Conservation (phyloP, 352 stramenopile genomes). For the Aphanomyces invadans region DNA sequence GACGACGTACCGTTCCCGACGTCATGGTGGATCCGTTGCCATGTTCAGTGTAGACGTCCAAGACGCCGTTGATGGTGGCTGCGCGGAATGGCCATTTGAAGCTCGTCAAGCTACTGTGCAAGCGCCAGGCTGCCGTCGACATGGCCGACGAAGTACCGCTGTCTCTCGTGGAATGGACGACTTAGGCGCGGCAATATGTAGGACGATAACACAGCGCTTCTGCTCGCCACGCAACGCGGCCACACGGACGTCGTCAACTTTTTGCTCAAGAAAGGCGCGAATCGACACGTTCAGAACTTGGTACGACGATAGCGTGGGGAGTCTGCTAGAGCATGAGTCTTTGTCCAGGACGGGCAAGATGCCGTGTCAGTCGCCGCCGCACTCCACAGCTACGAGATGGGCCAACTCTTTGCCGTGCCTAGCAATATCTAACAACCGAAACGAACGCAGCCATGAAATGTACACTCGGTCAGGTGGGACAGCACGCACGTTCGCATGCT, state of each 20-base stretch:
- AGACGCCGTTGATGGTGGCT: conserved; percentile 16
- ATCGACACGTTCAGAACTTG: conserved; percentile 9
- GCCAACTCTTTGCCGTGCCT: not conserved
- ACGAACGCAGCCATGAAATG: not conserved
- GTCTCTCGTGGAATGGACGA: not conserved
- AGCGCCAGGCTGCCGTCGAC: conserved; percentile 8
- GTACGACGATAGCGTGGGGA: too few species aligned
- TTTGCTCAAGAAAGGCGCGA: conserved; percentile 23
- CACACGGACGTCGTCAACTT: conserved; percentile 18
- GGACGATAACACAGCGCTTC: conserved; percentile 23
- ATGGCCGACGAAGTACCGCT: conserved; percentile 12
- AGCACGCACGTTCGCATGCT: too few species aligned
- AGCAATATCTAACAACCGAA: not conserved
- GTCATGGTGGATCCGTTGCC: not conserved
- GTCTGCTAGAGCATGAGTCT: too few species aligned
- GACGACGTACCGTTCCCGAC: conserved; percentile 3
- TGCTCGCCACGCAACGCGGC: conserved; percentile 8
- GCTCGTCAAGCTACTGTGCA: conserved; percentile 20
- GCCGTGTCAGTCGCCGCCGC: not conserved
- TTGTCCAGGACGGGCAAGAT: not conserved
- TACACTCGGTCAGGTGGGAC: too few species aligned
- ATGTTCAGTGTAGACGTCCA: conserved; percentile 10
- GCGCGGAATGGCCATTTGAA: conserved; percentile 10
- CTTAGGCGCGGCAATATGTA: not conserved
- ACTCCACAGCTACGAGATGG: conserved; percentile 7